Evolutionary conservation across 2,329 filamentous ascomycete species (phyloP).

Genomic region (Immersiporthe knoxdaviesiana): DNA sequence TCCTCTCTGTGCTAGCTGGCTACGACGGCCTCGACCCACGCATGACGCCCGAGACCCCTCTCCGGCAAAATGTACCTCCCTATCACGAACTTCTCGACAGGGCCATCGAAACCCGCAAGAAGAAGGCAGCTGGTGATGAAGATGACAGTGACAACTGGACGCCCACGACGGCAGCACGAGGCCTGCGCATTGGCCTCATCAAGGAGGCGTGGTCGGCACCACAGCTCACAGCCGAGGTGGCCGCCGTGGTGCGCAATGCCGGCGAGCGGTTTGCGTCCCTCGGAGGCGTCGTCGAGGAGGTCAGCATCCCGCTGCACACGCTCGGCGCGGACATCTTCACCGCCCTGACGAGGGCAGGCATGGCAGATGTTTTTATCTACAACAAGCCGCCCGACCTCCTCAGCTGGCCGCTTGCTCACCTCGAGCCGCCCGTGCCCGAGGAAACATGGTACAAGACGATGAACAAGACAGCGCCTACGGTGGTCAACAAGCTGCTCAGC

Average conservation of each 20-base stretch:
- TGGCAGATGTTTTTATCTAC: conserved; percentile 38
- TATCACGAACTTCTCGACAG: conserved; percentile 38
- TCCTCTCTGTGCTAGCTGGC: conserved; percentile 48
- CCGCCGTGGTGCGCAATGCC: conserved; percentile 40
- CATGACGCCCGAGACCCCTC: conserved; percentile 43
- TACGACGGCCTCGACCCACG: conserved; percentile 53
- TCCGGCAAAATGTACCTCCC: conserved; percentile 38
- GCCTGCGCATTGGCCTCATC: conserved; percentile 50
- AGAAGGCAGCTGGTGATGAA: conserved; percentile 22
- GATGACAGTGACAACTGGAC: conserved; percentile 29
- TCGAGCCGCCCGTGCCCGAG: conserved; percentile 37
- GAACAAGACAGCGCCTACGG: conserved; percentile 48
- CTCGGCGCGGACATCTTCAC: conserved; percentile 54
- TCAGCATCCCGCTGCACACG: conserved; percentile 52
- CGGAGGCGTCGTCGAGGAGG: conserved; percentile 48
- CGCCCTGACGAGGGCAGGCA: conserved; percentile 40
- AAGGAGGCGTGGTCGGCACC: conserved; percentile 46
- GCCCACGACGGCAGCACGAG: conserved; percentile 38
- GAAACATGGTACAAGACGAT: conserved; percentile 49
- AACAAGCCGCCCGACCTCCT: conserved; percentile 39
- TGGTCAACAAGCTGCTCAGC: conserved; percentile 48
- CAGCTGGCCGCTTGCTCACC: conserved; percentile 38
- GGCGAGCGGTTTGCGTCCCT: conserved; percentile 44
- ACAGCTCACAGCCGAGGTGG: conserved; percentile 44
- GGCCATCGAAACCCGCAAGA: conserved; percentile 31